Percentiles rank a stretch among this genome's conserved stretches.
These are phyloP conservation scores for Nitzschia putrida DNA, from an alignment of 108 stramenopile species.

Conservation along the genomic window DNA sequence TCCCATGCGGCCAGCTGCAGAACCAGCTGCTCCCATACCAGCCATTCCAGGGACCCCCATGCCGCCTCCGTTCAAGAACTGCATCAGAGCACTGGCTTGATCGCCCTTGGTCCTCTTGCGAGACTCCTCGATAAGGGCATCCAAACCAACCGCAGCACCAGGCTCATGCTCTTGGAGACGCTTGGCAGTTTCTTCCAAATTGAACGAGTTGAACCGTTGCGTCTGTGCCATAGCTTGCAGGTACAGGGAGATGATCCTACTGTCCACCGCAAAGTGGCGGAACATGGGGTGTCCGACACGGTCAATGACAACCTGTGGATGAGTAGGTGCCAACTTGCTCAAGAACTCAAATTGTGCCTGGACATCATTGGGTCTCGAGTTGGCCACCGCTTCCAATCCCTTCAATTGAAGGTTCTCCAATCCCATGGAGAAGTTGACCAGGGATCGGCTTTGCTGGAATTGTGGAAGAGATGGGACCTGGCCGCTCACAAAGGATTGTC, in stretches of 20 bases:
- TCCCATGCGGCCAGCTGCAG: not conserved
- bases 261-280: slow-evolving; percentile 62
- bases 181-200: slow-evolving; percentile 45
- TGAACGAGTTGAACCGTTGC: slow-evolving; percentile 42
- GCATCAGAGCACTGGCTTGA: slow-evolving; percentile 33
- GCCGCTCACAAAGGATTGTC: too few species aligned
- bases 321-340: slow-evolving; percentile 47
- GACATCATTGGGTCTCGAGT: slow-evolving; percentile 57
- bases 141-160: slow-evolving; percentile 8
- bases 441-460: slow-evolving; percentile 31
- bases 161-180: slow-evolving; percentile 44
- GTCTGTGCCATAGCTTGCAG: slow-evolving; percentile 55
- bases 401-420: slow-evolving; percentile 62
- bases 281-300: slow-evolving; percentile 59
- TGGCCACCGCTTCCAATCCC: slow-evolving; percentile 74
- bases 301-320: slow-evolving; percentile 77
- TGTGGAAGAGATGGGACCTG: not conserved
- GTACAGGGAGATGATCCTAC: slow-evolving; percentile 62
- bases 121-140: slow-evolving; percentile 16
- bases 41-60: slow-evolving; percentile 25
- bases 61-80: slow-evolving; percentile 39
- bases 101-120: slow-evolving; percentile 39
- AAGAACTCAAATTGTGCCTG: slow-evolving; percentile 73
- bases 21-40: slow-evolving; percentile 18
- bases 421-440: slow-evolving; percentile 34